Evolutionary conservation across 306 rosid species (phyloP), one percentile per base, ranked within the genome.

Genomic region (Trifolium fragiferum): DNA sequence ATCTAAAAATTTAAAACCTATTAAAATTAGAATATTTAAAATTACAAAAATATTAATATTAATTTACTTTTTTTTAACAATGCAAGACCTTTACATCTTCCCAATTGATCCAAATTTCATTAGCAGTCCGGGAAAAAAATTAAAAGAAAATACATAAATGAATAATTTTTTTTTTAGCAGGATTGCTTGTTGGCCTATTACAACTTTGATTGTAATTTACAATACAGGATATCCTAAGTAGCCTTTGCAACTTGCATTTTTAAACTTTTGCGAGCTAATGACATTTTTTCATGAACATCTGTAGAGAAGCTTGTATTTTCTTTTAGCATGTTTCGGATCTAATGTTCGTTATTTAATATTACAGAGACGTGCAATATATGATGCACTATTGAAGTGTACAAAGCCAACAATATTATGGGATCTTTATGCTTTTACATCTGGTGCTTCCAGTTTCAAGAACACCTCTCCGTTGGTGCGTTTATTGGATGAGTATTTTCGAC

Each of bases 401-500:
- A 94, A 86, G 87, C 92, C 95, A 68, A 60, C 87, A 16, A 76
- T 86, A 68, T 20, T 90, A 21, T 86, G 96, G 97, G 99, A 94
- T 79, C 95, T 90, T 54, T 94, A 88, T 81, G 93, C 97, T 68
- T 91, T 90, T 85, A 75, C 75, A 33, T 81, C 83, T 51, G 97
- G 96, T 58, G 89, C 96, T 79, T 92, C 97, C 75, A 86, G 84
- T 75, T 92, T 86, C 68, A 68, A 33, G 67, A 90, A 85, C 84
- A 83, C 87, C 73, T 78, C 81, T 76, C 96, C 99, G 58, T 81
- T 86, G 79, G 87, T 88, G 78, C 96, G 99, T 73, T 82, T 94
- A 80, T 78, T 94, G 64, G 87, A 86, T 70, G 99, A 94, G 82
- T 94, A 94, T 81, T 85, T 87, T 76, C 97, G 99, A 78, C 99